Base-by-base conservation (phyloP, 345 rosid genomes). In the Salix koriyanagi region DNA sequence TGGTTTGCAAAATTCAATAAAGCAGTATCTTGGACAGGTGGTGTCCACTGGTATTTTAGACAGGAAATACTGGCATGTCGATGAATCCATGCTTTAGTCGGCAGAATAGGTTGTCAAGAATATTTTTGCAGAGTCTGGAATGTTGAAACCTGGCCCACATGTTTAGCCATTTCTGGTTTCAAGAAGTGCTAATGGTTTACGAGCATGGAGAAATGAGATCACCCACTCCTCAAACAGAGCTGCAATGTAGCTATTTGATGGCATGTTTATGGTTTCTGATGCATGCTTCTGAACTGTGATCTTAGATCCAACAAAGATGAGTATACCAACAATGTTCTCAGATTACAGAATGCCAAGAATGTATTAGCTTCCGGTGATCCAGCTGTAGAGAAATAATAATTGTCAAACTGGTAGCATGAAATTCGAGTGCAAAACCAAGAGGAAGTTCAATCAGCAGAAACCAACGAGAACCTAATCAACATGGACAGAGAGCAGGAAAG, bases 221-320 rank as follows among this genome's bases (percentile, higher is more conserved):
- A 89, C 80, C 94, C 98, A 94, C 76, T 89, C 95, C 79, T 92
- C 92, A 54, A 88, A 89, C 68, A 93, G 73, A 37, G 71, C 99
- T 94, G 90, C 87, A 79, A 75, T 34, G 67, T 54, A 77, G 77
- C 26, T 68, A 25, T 30, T 28, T 19, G 37, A 72, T 36, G 42
- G 65, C 65, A 79, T 77, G 50, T 66, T 37, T 46, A 30, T 60
- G 71, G 37, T 48, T 69, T n/a, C 14, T 44, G 1, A 36, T 60
- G 26, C 67, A 66, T 50, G 42, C 50, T 34, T 71, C 25, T 28
- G 50, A 21, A 7, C 13, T 21, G 25, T 19, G 19, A 50, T 52
- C 42, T 39, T 58, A 37, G 37, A 68, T 44, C 42, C 34, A 41
- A 28, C 4, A 2, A 12, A 37, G 52, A 14, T 4, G n/a, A 36